These are phyloP conservation scores for Alternaria arbusti DNA, from an alignment of 2,329 filamentous ascomycete species.

Conservation along the genomic window DNA sequence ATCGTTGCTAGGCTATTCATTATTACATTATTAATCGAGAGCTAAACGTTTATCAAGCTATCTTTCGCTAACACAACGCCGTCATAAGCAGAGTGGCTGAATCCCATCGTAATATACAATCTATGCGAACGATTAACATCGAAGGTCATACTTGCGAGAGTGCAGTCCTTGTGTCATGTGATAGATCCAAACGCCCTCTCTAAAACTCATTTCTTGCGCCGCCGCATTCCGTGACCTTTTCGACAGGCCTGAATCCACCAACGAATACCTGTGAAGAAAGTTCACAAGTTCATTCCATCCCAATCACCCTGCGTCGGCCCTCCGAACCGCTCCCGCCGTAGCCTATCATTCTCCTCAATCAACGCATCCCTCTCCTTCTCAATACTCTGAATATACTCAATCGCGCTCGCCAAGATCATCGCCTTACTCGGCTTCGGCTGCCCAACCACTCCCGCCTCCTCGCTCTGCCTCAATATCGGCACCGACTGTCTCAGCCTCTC, in stretches of 20 bases:
- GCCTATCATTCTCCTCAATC: constrained; percentile 33
- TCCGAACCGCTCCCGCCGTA: constrained; percentile 17
- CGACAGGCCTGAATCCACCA: neutral
- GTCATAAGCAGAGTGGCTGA: neutral
- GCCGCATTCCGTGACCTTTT: neutral
- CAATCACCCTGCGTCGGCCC: neutral
- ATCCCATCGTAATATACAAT: neutral
- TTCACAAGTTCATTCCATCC: neutral
- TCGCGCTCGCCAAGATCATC: constrained; percentile 40
- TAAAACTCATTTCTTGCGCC: neutral
- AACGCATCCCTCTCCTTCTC: constrained; percentile 38
- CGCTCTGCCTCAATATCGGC: constrained; percentile 39
- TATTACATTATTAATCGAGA: neutral
- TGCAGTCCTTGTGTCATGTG: neutral
- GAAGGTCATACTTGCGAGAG: neutral
- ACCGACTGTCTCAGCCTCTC: constrained; percentile 37
- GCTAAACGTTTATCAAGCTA: neutral
- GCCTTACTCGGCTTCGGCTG: constrained; percentile 44
- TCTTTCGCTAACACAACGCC: neutral
- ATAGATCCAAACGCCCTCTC: neutral
- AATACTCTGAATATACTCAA: constrained; percentile 41
- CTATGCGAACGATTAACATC: neutral
- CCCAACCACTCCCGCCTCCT: constrained; percentile 31
- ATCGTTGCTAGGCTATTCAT: neutral
- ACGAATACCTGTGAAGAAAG: neutral